phyloP scores from a whole-genome alignment of 345 rosid species.

The Rhodamnia argentea region DNA sequence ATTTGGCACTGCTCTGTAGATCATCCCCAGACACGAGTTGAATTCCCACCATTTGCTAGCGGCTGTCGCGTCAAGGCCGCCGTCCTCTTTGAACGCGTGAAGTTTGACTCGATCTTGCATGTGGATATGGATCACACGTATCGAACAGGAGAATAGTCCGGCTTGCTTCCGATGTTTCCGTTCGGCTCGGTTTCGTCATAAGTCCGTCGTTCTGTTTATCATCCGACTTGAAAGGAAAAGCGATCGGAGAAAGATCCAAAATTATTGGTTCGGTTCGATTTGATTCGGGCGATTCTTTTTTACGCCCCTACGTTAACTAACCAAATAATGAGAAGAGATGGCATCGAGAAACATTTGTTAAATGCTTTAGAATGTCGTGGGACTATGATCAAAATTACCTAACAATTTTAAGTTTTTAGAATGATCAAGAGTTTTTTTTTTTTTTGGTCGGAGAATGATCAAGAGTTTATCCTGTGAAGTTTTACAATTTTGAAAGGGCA shows the following conservation, averaged over 20 bases:
- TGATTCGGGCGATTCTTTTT: not conserved
- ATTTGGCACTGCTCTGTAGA: not conserved
- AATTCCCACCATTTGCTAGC: no score
- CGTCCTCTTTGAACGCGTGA: not conserved
- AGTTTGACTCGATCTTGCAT: not conserved
- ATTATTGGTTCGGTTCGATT: accelerated
- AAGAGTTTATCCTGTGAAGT: no score
- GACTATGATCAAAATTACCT: no score
- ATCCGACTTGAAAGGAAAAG: not conserved
- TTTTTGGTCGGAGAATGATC: no score
- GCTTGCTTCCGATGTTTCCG: not conserved
- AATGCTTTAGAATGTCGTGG: not conserved
- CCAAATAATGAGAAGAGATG: not conserved
- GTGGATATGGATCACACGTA: not conserved
- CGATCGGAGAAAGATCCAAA: not conserved
- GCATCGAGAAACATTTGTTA: not conserved
- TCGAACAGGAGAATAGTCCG: not conserved
- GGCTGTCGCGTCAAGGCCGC: not conserved
- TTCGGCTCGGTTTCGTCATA: not conserved
- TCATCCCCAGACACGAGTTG: not conserved
- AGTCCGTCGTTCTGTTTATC: not conserved
- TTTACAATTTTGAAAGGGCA: not conserved
- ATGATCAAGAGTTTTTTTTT: no score
- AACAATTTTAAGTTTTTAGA: no score
- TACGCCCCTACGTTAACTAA: no score